Evolutionary conservation across 495 filamentous ascomycete genomes (phyloP).

Genomic region (Penicillium angulare): DNA sequence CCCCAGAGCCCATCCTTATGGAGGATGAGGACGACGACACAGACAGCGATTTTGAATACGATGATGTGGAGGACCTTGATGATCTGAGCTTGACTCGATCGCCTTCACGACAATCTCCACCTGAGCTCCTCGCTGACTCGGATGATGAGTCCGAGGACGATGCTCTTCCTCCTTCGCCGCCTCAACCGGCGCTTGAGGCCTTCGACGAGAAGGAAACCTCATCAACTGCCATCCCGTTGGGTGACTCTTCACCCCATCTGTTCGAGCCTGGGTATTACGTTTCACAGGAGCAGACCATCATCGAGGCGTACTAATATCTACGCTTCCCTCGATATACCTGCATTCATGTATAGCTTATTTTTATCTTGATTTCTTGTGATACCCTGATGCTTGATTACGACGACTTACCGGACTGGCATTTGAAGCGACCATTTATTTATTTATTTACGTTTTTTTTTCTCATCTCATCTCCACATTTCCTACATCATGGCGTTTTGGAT

Average conservation of each 20-base stretch:
- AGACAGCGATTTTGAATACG: slow-evolving; percentile 57
- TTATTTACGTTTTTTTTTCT: neutral
- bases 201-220: slow-evolving; percentile 68
- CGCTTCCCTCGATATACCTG: slow-evolving; percentile 1
- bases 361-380: slow-evolving; percentile 21
- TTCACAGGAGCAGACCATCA: slow-evolving; percentile 45
- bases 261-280: slow-evolving; percentile 64
- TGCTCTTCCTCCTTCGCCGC: slow-evolving; percentile 82
- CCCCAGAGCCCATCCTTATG: slow-evolving; percentile 44
- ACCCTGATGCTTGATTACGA: slow-evolving; percentile 24
- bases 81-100: slow-evolving; percentile 71
- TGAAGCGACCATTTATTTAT: slow-evolving; percentile 10
- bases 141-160: slow-evolving; percentile 72
- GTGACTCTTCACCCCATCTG: slow-evolving; percentile 39
- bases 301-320: slow-evolving; percentile 41
- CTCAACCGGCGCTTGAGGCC: slow-evolving; percentile 59
- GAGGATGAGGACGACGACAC: slow-evolving; percentile 51
- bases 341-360: slow-evolving; percentile 26
- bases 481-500: slow-evolving; percentile 5
- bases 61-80: slow-evolving; percentile 63
- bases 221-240: slow-evolving; percentile 48
- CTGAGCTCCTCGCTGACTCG: slow-evolving; percentile 70
- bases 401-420: slow-evolving; percentile 7
- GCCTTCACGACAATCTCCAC: slow-evolving; percentile 70
- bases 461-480: slow-evolving; percentile 2